Evolutionary conservation across 495 filamentous ascomycete species (phyloP).

Genomic region (Aspergillus heteromorphus): DNA sequence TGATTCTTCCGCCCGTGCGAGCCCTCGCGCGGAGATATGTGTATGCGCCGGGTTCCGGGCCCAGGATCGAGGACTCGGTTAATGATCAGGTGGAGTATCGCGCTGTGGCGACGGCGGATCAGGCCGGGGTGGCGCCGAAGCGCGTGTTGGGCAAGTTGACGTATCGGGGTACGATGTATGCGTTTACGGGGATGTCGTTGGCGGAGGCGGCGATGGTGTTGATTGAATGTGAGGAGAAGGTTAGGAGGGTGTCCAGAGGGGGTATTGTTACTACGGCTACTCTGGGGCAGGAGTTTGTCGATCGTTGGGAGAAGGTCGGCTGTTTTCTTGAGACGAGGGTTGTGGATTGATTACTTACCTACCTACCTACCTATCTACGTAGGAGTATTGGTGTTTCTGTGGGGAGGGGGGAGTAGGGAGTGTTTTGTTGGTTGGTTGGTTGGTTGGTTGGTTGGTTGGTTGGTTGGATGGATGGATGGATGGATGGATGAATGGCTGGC

Average conservation of each 20-base stretch:
- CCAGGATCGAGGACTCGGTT: slow-evolving; percentile 48
- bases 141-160: slow-evolving; percentile 54
- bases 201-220: slow-evolving; percentile 68
- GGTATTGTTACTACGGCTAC: slow-evolving; percentile 81
- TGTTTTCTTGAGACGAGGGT: slow-evolving; percentile 54
- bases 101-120: slow-evolving; percentile 60
- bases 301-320: slow-evolving; percentile 60
- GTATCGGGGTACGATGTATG: slow-evolving; percentile 61
- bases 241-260: slow-evolving; percentile 53
- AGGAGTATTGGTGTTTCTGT: too few relatives aligned
- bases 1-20: slow-evolving; percentile 52
- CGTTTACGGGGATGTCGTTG: slow-evolving; percentile 61
- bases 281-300: slow-evolving; percentile 69
- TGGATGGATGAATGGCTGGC: too few relatives aligned
- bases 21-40: slow-evolving; percentile 50
- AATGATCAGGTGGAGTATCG: slow-evolving; percentile 60
- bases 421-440: too few relatives aligned
- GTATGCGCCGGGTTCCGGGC: slow-evolving; percentile 63
- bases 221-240: slow-evolving; percentile 55
- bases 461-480: too few relatives aligned
- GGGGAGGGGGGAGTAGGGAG: too few relatives aligned
- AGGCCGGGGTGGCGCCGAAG: slow-evolving; percentile 32
- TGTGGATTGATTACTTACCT: too few relatives aligned
- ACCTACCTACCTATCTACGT: too few relatives aligned
- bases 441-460: too few relatives aligned